phyloP scores from a whole-genome alignment of 805 yeast species.

The Vanderwaltozyma polyspora region DNA sequence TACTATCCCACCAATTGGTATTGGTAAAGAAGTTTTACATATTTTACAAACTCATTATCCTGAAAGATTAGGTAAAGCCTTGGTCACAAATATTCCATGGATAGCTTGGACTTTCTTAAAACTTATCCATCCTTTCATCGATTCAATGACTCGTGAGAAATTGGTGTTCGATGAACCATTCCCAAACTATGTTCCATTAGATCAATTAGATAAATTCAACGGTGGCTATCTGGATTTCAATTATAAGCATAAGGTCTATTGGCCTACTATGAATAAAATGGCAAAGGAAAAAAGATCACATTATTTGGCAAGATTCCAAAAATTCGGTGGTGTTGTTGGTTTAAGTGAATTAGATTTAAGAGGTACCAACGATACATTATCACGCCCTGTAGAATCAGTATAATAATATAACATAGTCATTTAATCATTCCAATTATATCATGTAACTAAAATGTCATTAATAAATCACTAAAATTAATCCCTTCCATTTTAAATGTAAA shows the following conservation, averaged over 20 bases:
- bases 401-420: not conserved
- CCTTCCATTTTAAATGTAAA: not conserved
- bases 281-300: constrained; percentile 47
- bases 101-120: constrained; percentile 87
- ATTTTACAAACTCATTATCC: constrained; percentile 96
- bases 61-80: constrained; percentile 87
- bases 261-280: constrained; percentile 57
- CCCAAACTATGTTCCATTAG: constrained; percentile 65
- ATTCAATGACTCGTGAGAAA: constrained; percentile 89
- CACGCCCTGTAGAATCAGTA: constrained; percentile 15
- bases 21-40: constrained; percentile 84
- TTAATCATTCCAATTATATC: too few species aligned
- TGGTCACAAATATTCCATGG: constrained; percentile 87
- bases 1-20: constrained; percentile 79
- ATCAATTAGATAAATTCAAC: constrained; percentile 72
- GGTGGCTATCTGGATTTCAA: constrained; percentile 82
- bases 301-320: constrained; percentile 57
- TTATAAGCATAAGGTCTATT: constrained; percentile 69
- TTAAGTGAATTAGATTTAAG: constrained; percentile 76
- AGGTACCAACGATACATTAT: constrained; percentile 27
- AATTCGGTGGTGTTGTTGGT: constrained; percentile 64
- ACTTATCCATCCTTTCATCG: constrained; percentile 89
- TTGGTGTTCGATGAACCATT: constrained; percentile 87
- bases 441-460: too few species aligned
- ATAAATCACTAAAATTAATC: too few species aligned